phyloP scores from a whole-genome alignment of 2,329 filamentous ascomycete species.

The Cadophora malorum region DNA sequence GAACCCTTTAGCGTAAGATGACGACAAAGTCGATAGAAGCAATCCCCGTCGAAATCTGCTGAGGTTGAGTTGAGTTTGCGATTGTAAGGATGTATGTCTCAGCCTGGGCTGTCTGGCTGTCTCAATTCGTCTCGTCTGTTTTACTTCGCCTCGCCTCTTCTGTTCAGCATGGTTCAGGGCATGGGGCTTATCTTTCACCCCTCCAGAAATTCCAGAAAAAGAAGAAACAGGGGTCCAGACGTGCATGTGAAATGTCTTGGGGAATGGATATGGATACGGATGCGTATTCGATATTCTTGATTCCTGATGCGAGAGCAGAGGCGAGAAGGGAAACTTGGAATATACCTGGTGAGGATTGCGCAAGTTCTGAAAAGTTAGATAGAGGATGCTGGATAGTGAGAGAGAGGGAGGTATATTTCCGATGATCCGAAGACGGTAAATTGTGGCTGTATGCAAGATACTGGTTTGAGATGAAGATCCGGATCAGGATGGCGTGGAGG shows the following conservation, averaged over 20 bases:
- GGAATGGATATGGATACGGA: background rate
- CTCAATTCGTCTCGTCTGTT: constrained; percentile 7
- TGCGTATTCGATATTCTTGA: background rate
- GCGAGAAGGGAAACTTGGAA: background rate
- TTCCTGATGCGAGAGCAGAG: background rate
- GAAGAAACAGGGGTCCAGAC: background rate
- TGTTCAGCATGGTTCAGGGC: background rate
- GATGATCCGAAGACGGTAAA: constrained; percentile 7
- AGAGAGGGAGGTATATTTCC: background rate
- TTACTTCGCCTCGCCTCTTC: background rate
- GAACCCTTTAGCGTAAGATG: background rate
- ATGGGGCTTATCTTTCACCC: constrained; percentile 3
- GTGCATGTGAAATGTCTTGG: constrained; percentile 10
- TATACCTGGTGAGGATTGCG: background rate
- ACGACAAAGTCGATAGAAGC: background rate
- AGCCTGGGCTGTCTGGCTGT: background rate
- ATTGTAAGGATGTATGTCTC: constrained; percentile 17
- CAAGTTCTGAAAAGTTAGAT: background rate
- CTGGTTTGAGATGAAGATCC: background rate
- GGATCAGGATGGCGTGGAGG: background rate
- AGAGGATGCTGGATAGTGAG: background rate
- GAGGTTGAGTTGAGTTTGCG: constrained; percentile 16
- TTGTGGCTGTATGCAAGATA: constrained; percentile 5
- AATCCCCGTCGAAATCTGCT: background rate
- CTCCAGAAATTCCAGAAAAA: background rate